Conservation (phyloP, 164 flowering plant species). For the Warburgia ugandensis region DNA sequence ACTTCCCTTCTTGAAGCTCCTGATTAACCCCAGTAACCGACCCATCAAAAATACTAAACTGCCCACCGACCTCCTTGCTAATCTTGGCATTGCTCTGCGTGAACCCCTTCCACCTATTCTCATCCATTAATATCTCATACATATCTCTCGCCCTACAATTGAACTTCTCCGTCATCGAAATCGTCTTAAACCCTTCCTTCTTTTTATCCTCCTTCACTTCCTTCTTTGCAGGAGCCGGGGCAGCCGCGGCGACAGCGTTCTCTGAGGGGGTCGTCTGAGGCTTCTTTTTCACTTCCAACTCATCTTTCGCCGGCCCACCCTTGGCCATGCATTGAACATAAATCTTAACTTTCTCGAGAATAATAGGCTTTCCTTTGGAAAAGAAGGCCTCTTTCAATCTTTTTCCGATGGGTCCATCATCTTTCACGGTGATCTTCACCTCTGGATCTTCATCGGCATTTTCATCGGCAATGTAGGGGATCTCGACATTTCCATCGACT, state of each 20-base stretch:
- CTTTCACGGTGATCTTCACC: conserved; percentile 50
- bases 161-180: conserved; percentile 74
- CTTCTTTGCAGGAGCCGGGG: conserved; percentile 21
- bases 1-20: conserved; percentile 83
- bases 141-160: conserved; percentile 74
- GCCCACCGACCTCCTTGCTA: conserved; percentile 84
- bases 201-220: conserved; percentile 23
- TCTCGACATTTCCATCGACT: conserved; percentile 59
- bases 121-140: conserved; percentile 97
- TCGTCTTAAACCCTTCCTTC: conserved; percentile 82
- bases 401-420: conserved; percentile 69
- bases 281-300: conserved; percentile 73
- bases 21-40: conserved; percentile 70
- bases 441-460: conserved; percentile 96
- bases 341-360: conserved; percentile 68
- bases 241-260: conserved; percentile 6
- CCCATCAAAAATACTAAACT: conserved; percentile 83
- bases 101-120: conserved; percentile 97
- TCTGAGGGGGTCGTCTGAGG: conserved; percentile 5
- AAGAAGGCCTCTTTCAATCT: conserved; percentile 67
- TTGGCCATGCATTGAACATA: conserved; percentile 74
- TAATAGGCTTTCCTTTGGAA: conserved; percentile 52
- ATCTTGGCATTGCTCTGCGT: conserved; percentile 97
- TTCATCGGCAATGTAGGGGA: conserved; percentile 93
- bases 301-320: conserved; percentile 91